Evolutionary conservation across 2,329 filamentous ascomycete genomes (phyloP), one percentile per base, ranked within the genome.

Genomic region (Escovopsis weberi): DNA sequence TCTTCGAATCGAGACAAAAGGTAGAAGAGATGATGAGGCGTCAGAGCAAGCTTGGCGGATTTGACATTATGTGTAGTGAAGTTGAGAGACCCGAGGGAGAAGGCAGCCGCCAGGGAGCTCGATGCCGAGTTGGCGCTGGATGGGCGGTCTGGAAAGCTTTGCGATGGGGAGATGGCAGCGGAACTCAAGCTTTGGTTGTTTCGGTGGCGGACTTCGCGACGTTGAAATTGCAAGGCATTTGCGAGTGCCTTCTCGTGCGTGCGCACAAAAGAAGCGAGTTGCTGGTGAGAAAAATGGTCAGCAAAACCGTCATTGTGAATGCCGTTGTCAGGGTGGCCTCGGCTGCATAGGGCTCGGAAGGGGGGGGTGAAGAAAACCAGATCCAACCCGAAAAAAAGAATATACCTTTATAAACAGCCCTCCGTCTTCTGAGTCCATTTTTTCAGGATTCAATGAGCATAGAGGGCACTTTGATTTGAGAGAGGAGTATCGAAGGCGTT

Each of bases 221-320:
- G 81, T 43, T 61, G 60, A 53, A 93, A 73, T 62, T 95, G 89
- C 48, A 95, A 70, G 54, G 89, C 89, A 68, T 96, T 96, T 59
- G 91, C 91, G 49, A 98, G 76, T 33, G 88, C 89, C 67, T 94
- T 94, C 66, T 98, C 91, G 69, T 98, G 87, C 43, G 87, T 94
- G 49, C 88, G 86, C 65, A 98, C 87, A 65, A 94, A 96, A 66
- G 82, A 82, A 59, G 89, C 88, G 60, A 98, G 75, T 73, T 94
- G 91, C 89, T 95, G 61, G 46, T 42, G 28, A 33, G 10, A 30
- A 30, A 10, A 30, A 30, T 6, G 6, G 28, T 30, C 28, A 30
- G 28, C 6, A 6, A 10, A 30, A 6, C 6, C 10, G 28, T 30
- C n/a, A 19, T 34, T 47, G 54, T 64, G 15, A 15, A 15, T 15